Base-by-base conservation (phyloP, 1,139 yeast genomes). In the Williopsis jadinii region DNA sequence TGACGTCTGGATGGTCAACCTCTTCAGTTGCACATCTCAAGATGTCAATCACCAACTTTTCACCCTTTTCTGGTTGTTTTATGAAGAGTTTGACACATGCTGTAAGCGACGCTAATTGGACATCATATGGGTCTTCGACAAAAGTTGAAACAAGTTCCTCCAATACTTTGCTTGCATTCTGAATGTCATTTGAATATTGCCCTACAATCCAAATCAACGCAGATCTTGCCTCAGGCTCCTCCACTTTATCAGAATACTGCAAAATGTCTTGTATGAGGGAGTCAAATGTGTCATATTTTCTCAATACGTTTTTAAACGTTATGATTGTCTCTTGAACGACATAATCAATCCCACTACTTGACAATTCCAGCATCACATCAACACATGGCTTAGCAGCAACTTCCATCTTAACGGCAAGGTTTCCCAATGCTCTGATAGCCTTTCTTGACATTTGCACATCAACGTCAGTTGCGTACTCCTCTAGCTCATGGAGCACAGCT, bases 381-480 rank as follows among this genome's bases (percentile, higher is more conserved):
- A 84, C 83, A 59, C 95, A 85, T 32, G 71, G 68, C 9, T 71
- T 66, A 0, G 92, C 79, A 2, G 78, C 68, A 39, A 66, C 75
- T 40, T 70, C 79, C 26, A 87, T 64, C 54, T 86, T 87, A 29
- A 88, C 80, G 0, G 96, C 95, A 32, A 92, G 66, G 53, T 87
- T 85, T 2, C 97, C 97, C 50, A 92, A 80, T 0, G 96, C 95
- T 44, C 95, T 67, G 3, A 90, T 81, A 0, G 97, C 87, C 54
- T 87, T 86, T 41, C 95, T 68, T 1, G 94, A 86, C 80, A 86
- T 84, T 42, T 85, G 83, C 9, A 82, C 76, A 58, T 87, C 95
- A 29, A 86, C 82, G 52, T 86, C 95, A 0, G 90, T 76, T 5
- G 95, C 94, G 59, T 88, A 87, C 54, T 85, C 95, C 50, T 81